Percentiles rank a stretch among this genome's conserved stretches.
These are phyloP conservation scores for Mortierella sp. DNA, from an alignment of 371 early-diverging fungal genomes.

Conservation along the genomic window DNA sequence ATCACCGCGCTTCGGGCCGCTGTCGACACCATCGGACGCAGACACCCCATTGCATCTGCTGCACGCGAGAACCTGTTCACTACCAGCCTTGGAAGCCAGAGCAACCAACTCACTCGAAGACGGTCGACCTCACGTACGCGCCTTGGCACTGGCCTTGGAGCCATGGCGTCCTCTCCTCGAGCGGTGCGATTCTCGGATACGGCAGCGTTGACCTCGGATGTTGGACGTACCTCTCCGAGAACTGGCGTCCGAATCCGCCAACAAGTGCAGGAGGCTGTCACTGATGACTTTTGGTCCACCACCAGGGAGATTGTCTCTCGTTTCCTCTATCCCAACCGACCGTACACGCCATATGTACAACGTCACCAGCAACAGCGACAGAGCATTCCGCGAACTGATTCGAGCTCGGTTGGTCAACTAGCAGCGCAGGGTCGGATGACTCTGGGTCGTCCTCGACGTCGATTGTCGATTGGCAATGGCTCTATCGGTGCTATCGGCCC, in stretches of 20 bases:
- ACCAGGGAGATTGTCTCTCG: neutral
- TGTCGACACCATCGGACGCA: neutral
- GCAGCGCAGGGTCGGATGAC: constrained; percentile 3
- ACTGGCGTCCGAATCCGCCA: constrained; percentile 7
- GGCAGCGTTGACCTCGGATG: neutral
- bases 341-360: neutral
- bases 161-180: neutral
- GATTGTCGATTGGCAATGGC: neutral
- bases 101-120: neutral
- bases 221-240: neutral
- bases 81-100: neutral
- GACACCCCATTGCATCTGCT: neutral
- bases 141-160: neutral
- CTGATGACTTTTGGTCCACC: constrained; percentile 6
- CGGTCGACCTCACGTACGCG: neutral
- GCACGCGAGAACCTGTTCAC: neutral
- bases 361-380: neutral
- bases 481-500: neutral
- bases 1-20: neutral
- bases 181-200: neutral
- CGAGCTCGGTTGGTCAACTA: neutral
- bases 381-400: constrained; percentile 1
- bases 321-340: constrained; percentile 25
- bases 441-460: constrained; percentile 14
- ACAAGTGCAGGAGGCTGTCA: neutral